These are phyloP conservation scores for Leishmania amazonensis DNA, from an alignment of 208 protist species.

Conservation along the genomic window DNA sequence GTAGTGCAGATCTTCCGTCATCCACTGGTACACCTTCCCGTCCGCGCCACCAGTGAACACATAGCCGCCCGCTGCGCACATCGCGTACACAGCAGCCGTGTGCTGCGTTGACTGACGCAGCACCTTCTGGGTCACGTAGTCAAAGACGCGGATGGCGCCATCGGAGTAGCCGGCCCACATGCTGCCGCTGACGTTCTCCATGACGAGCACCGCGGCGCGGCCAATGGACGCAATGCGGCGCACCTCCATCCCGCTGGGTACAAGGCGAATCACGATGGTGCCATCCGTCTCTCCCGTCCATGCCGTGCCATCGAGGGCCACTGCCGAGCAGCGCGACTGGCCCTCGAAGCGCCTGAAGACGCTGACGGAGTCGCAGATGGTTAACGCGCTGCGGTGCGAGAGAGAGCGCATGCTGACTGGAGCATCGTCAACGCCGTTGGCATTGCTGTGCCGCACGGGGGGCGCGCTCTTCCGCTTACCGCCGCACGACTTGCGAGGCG, in stretches of 20 bases:
- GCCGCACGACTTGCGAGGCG: neutral
- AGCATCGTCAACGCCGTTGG: neutral
- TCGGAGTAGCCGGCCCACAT: conserved; percentile 74
- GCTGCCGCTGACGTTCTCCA: conserved; percentile 30
- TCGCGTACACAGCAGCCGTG: conserved; percentile 56
- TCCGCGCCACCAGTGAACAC: conserved; percentile 70
- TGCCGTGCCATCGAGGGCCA: conserved; percentile 46
- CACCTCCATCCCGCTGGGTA: conserved; percentile 44
- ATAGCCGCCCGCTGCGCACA: conserved; percentile 41
- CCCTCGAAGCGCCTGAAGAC: conserved; percentile 45
- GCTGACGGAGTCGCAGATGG: conserved; percentile 31
- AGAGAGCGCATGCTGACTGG: conserved; percentile 9
- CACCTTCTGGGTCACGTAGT: conserved; percentile 26
- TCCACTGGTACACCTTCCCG: conserved; percentile 79
- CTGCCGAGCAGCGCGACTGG: conserved; percentile 57
- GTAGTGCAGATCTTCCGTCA: conserved; percentile 52
- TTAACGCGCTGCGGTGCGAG: neutral
- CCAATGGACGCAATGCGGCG: conserved; percentile 30
- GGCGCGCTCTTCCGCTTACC: neutral
- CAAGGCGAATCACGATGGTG: conserved; percentile 47
- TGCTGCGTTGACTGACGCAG: conserved; percentile 58
- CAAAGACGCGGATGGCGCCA: conserved; percentile 60
- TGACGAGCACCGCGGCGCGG: conserved; percentile 23
- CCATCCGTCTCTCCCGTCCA: conserved; percentile 75
- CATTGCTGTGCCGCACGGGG: too few relatives aligned